A percentile compares a stretch with the other conserved stretches of the same genome.
phyloP scores from a whole-genome alignment of 129 eudicot genomes.

The Escallonia rubra region DNA sequence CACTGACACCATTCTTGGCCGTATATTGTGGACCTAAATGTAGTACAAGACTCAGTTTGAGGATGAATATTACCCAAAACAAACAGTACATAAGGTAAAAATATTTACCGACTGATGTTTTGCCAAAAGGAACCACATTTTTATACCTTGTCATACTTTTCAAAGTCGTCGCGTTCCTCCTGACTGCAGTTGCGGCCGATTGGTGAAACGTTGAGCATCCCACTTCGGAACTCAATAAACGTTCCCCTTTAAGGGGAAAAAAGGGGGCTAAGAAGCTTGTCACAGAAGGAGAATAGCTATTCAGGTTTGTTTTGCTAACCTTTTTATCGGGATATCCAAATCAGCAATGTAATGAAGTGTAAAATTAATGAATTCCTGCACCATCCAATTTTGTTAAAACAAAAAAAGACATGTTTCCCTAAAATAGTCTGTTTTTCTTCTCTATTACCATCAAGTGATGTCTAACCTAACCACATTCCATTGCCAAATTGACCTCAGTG shows the following conservation, averaged over 20 bases:
- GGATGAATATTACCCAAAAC: background rate
- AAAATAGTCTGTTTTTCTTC: background rate
- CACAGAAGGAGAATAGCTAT: slow-evolving; percentile 2
- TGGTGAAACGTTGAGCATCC: slow-evolving; percentile 96
- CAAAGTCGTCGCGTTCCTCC: slow-evolving; percentile 96
- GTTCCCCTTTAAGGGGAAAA: slow-evolving; percentile 57
- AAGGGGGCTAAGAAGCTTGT: slow-evolving; percentile 13
- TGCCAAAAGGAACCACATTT: slow-evolving; percentile 5
- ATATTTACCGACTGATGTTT: background rate
- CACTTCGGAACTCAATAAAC: slow-evolving; percentile 92
- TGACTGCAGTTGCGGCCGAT: slow-evolving; percentile 98
- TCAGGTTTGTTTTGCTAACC: slow-evolving; percentile 37
- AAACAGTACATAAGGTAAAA: background rate
- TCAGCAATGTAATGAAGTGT: slow-evolving; percentile 89
- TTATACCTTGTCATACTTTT: slow-evolving; percentile 92
- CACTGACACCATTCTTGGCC: slow-evolving; percentile 69
- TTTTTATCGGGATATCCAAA: slow-evolving; percentile 89
- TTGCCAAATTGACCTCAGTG: background rate
- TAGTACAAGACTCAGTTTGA: slow-evolving; percentile 1
- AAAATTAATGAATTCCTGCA: slow-evolving; percentile 91
- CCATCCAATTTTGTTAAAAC: slow-evolving; percentile 1
- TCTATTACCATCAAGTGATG: too few relatives aligned
- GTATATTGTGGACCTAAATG: slow-evolving; percentile 75
- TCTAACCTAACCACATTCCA: background rate
- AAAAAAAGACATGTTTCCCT: background rate